These are phyloP conservation scores for Lignosus rhinocerotis DNA, from an alignment of 1,284 basidiomycete species.

Conservation along the genomic window DNA sequence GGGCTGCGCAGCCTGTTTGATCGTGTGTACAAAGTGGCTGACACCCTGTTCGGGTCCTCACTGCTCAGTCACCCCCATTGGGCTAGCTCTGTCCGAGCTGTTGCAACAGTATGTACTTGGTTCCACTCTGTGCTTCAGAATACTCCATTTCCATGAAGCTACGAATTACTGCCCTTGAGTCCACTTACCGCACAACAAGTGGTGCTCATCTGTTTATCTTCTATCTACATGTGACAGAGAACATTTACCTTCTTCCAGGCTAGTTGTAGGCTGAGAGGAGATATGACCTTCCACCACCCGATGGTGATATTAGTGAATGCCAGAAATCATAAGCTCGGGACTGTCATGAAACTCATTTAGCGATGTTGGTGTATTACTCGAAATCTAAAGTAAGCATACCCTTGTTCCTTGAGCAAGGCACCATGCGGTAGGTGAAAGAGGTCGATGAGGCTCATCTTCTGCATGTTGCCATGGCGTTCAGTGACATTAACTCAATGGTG, in stretches of 20 bases:
- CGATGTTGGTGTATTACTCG: no score
- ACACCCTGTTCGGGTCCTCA: not conserved
- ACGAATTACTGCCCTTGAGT: no score
- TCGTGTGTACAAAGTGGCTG: constrained; percentile 25
- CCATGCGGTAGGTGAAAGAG: no score
- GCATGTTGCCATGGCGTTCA: constrained; percentile 31
- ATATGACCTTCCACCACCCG: constrained; percentile 41
- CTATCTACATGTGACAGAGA: not conserved
- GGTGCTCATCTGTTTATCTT: no score
- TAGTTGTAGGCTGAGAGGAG: constrained; percentile 32
- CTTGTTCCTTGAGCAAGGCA: no score
- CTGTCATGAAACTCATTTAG: no score
- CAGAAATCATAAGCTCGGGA: not conserved
- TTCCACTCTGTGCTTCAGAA: no score
- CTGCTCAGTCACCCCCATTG: constrained; percentile 2
- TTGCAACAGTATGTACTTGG: constrained; percentile 1
- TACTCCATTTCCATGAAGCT: no score
- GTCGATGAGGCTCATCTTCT: no score
- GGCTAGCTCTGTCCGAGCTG: not conserved
- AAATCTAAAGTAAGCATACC: no score
- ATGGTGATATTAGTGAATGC: not conserved
- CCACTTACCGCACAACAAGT: no score
- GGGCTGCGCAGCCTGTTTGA: constrained; percentile 28
- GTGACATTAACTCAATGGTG: constrained; percentile 56
- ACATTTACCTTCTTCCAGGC: constrained; percentile 38